These are phyloP conservation scores for Leccinum solheimii DNA, from an alignment of 1,284 basidiomycete species.

Conservation along the genomic window DNA sequence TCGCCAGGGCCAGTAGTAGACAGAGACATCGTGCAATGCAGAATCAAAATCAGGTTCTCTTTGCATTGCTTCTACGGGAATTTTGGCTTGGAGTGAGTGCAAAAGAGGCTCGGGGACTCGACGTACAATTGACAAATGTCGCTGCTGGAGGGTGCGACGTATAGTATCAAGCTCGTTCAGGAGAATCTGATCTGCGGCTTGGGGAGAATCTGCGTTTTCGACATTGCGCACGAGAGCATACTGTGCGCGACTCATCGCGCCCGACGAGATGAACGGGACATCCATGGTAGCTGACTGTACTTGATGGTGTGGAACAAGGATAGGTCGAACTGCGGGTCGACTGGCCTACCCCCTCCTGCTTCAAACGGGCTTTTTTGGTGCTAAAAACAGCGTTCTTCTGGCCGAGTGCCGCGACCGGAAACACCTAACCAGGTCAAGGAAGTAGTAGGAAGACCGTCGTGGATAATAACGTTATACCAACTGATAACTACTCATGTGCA, in stretches of 20 bases:
- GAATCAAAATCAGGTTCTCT: conserved; percentile 60
- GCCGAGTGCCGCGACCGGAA: conserved; percentile 9
- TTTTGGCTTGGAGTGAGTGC: conserved; percentile 14
- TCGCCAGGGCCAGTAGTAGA: conserved; percentile 41
- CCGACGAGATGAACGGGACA: conserved; percentile 71
- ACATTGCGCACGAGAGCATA: conserved; percentile 71
- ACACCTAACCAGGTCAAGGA: background rate
- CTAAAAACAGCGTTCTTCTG: conserved; percentile 23
- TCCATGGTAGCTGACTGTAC: conserved; percentile 48
- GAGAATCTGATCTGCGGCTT: conserved; percentile 59
- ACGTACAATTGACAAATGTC: conserved; percentile 53
- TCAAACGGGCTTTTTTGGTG: background rate
- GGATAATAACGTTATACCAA: background rate
- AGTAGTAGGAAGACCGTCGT: background rate
- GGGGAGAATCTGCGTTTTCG: conserved; percentile 55
- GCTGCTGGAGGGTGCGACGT: conserved; percentile 48
- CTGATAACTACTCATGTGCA: conserved; percentile 9
- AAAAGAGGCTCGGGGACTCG: conserved; percentile 3
- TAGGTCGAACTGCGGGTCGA: background rate
- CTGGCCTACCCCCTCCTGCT: background rate
- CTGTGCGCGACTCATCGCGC: conserved; percentile 69
- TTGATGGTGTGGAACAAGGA: background rate
- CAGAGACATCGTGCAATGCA: conserved; percentile 65
- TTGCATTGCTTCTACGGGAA: conserved; percentile 54
- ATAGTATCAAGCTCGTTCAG: conserved; percentile 58